These are phyloP conservation scores for Boletus reticuloceps DNA, from an alignment of 768 basidiomycete genomes.

Conservation along the genomic window DNA sequence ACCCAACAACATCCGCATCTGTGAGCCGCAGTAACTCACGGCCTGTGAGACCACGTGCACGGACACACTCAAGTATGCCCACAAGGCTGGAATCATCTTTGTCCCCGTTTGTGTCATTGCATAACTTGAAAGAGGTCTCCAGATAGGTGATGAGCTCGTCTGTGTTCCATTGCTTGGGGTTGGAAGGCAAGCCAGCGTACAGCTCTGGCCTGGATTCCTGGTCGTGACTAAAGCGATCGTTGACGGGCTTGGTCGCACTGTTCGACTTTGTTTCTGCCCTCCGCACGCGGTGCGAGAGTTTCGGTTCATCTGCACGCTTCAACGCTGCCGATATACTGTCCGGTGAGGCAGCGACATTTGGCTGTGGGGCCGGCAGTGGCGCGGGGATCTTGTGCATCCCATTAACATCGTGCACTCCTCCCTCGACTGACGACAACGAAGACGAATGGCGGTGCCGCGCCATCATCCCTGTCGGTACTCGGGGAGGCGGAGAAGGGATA, in stretches of 20 bases:
- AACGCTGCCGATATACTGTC: background rate
- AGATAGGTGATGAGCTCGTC: constrained; percentile 57
- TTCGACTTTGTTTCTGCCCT: constrained; percentile 44
- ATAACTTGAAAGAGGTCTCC: constrained; percentile 35
- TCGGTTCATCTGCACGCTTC: background rate
- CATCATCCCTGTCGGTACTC: background rate
- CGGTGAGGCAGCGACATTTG: constrained; percentile 3
- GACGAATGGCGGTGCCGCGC: constrained; percentile 42
- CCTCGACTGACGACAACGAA: constrained; percentile 25
- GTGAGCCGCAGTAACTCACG: constrained; percentile 58
- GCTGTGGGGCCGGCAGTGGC: constrained; percentile 50
- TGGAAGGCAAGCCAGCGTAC: constrained; percentile 43
- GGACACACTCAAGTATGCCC: constrained; percentile 52
- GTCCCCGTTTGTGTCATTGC: constrained; percentile 19
- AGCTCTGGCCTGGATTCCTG: background rate
- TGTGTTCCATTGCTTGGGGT: constrained; percentile 67
- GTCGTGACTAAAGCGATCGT: background rate
- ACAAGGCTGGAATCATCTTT: constrained; percentile 33
- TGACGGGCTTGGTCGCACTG: constrained; percentile 9
- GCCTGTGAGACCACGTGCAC: constrained; percentile 51
- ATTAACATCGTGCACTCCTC: constrained; percentile 31
- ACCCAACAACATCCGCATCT: constrained; percentile 60
- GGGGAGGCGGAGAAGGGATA: constrained; percentile 42
- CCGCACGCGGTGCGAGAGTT: constrained; percentile 21
- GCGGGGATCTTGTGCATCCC: constrained; percentile 35